Percentiles rank a stretch among this genome's conserved stretches.
Evolutionary conservation across 2,329 filamentous ascomycete species (phyloP).

Genomic region (Aplosporella prunicola): DNA sequence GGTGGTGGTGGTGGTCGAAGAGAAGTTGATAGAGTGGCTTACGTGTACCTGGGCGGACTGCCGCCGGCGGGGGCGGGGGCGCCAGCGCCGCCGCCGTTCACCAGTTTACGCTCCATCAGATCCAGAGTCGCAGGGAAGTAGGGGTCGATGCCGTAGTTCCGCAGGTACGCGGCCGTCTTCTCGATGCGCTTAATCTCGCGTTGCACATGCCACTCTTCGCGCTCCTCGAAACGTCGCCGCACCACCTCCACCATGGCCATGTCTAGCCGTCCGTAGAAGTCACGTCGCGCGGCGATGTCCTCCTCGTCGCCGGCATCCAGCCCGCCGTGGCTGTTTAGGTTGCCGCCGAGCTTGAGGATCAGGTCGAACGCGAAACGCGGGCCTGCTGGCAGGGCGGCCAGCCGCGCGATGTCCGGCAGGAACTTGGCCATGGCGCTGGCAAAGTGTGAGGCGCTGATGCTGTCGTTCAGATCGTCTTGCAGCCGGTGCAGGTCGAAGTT

Average conservation of each 20-base stretch:
- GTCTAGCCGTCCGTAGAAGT: constrained; percentile 42
- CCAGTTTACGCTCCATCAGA: constrained; percentile 29
- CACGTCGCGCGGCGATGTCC: constrained; percentile 38
- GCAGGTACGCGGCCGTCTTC: constrained; percentile 44
- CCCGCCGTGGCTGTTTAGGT: constrained; percentile 46
- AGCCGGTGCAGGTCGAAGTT: constrained; percentile 49
- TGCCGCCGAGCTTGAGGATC: constrained; percentile 46
- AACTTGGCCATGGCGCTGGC: constrained; percentile 46
- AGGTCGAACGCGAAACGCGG: constrained; percentile 45
- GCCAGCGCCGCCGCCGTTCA: constrained; percentile 8
- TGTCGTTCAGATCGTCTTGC: constrained; percentile 47
- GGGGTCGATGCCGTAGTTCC: constrained; percentile 43
- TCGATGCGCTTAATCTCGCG: constrained; percentile 47
- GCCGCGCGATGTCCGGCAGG: constrained; percentile 43
- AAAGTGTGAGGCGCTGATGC: constrained; percentile 44
- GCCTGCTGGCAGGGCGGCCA: constrained; percentile 38
- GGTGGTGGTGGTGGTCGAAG: no score
- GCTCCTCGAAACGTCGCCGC: constrained; percentile 39
- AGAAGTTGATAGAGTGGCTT: no score
- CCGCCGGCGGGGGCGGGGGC: no score
- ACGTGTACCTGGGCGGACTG: constrained; percentile 10
- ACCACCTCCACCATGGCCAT: constrained; percentile 45
- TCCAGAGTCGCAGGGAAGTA: constrained; percentile 45
- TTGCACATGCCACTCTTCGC: constrained; percentile 43
- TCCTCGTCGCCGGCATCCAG: constrained; percentile 40